Percentiles rank a stretch among this genome's conserved stretches.
phyloP scores from a whole-genome alignment of 192 early-diverging fungal species.

The Paraglomus brasilianum region DNA sequence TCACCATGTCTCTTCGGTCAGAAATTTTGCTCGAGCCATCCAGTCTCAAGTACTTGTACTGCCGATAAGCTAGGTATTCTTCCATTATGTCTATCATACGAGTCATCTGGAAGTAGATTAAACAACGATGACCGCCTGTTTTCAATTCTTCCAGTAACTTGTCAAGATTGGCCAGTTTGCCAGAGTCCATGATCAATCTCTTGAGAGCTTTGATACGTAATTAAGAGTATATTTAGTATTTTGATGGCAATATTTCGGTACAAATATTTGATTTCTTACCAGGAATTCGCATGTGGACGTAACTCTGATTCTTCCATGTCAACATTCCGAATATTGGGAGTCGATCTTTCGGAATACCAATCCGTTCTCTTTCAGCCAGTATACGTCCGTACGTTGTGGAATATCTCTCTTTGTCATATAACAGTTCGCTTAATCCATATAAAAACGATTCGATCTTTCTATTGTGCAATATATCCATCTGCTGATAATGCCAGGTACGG shows the following conservation, averaged over 20 bases:
- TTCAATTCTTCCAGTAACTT: conserved; percentile 68
- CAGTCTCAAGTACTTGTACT: conserved; percentile 84
- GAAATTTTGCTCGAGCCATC: conserved; percentile 86
- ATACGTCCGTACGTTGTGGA: too few relatives aligned
- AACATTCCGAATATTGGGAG: too few relatives aligned
- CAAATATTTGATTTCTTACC: conserved; percentile 31
- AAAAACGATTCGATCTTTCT: too few relatives aligned
- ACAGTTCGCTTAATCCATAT: too few relatives aligned
- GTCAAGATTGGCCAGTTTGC: conserved; percentile 74
- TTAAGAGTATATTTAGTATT: background rate
- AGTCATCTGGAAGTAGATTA: conserved; percentile 90
- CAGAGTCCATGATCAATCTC: conserved; percentile 76
- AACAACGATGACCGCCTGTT: conserved; percentile 73
- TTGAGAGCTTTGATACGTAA: conserved; percentile 47
- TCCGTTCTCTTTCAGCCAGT: too few relatives aligned
- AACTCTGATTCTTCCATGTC: conserved; percentile 42
- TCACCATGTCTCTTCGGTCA: conserved; percentile 88
- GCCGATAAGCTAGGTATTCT: conserved; percentile 81
- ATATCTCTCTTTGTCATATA: too few relatives aligned
- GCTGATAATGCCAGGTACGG: conserved; percentile 20
- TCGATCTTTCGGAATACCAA: too few relatives aligned
- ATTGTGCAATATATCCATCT: too few relatives aligned
- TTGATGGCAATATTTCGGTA: background rate
- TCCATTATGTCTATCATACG: conserved; percentile 87
- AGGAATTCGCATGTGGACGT: conserved; percentile 68